Evolutionary conservation across 371 early-diverging fungal genomes (phyloP), one percentile per base, ranked within the genome.

Genomic region (Mycotypha africana): DNA sequence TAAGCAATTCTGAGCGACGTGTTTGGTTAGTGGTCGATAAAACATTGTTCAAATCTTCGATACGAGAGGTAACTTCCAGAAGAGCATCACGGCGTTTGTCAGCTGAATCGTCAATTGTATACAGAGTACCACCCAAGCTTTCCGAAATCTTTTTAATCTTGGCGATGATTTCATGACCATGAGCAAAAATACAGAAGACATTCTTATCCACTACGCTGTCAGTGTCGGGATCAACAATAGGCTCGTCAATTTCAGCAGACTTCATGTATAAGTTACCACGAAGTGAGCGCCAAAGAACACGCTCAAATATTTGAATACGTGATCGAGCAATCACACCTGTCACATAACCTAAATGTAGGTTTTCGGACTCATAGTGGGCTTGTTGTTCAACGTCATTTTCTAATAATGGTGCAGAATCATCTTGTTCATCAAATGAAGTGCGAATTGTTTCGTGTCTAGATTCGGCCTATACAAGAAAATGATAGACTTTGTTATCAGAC

Each of bases 201-300:
- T 88, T 92, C 80, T 97, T 98, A 42, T 89, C 82, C 8, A 94
- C 82, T 0, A 78, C 59, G 53, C 88, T 88, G 48, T 94, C 97
- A 2, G 74, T 62, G 45, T 65, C 67, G n/a, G 93, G 92, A 55
- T 96, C 95, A 17, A 80, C 69, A 51, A 95, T 89, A 8, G 83
- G 80, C 52, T 96, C 97, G 42, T 89, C 90, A 50, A 95, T 93
- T 57, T 96, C 97, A 8, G 92, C 93, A 33, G 87, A 81, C 70
- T 94, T 96, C 81, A 98, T 88, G 76, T 85, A 96, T 56, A 98
- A 71, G 69, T 98, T 97, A 40, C 99, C 98, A 51, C 99, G 92
- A 53, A 98, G 85, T 14, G 93, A 88, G 37, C 97, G 88, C 92
- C 96, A 97, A 25, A 98, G 82, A 45, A 98, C 88, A 52, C 96